Evolutionary conservation across 495 filamentous ascomycete species (phyloP).

Genomic region (Aspergillus asperescens): DNA sequence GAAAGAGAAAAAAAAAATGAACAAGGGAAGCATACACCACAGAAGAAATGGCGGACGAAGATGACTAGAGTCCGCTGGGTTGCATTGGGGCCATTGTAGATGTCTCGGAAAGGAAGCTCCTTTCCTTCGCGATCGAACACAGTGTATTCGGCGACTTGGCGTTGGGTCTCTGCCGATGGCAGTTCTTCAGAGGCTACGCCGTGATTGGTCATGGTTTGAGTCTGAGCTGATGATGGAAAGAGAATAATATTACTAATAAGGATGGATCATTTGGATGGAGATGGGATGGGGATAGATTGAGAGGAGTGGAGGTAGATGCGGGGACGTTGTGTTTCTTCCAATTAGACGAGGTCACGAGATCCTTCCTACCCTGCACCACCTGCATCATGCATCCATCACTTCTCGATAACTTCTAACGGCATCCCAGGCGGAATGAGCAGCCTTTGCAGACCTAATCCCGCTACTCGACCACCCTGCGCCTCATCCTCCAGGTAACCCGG

Average conservation of each 20-base stretch:
- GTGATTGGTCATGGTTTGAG: neutral
- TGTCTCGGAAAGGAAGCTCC: slow-evolving; percentile 56
- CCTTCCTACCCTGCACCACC: neutral
- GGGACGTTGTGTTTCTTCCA: too few species aligned
- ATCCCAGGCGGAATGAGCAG: too few species aligned
- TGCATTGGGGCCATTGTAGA: slow-evolving; percentile 55
- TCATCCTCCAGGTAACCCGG: too few species aligned
- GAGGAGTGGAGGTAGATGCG: neutral
- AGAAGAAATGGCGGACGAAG: slow-evolving; percentile 88
- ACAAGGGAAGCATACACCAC: slow-evolving; percentile 61
- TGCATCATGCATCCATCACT: neutral
- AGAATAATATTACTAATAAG: neutral
- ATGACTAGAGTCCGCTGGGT: slow-evolving; percentile 61
- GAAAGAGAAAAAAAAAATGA: too few species aligned
- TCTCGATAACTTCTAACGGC: neutral
- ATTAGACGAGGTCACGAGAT: neutral
- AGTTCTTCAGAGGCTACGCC: slow-evolving; percentile 31
- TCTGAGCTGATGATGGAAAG: neutral
- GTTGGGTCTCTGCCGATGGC: slow-evolving; percentile 43
- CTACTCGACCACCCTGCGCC: too few species aligned
- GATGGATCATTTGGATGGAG: neutral
- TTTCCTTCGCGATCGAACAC: slow-evolving; percentile 63
- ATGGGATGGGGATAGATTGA: neutral
- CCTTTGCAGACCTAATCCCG: too few species aligned
- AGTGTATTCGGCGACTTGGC: slow-evolving; percentile 49